Evolutionary conservation across 352 stramenopile genomes (phyloP).

Genomic region (Globisporangium echinulatum): DNA sequence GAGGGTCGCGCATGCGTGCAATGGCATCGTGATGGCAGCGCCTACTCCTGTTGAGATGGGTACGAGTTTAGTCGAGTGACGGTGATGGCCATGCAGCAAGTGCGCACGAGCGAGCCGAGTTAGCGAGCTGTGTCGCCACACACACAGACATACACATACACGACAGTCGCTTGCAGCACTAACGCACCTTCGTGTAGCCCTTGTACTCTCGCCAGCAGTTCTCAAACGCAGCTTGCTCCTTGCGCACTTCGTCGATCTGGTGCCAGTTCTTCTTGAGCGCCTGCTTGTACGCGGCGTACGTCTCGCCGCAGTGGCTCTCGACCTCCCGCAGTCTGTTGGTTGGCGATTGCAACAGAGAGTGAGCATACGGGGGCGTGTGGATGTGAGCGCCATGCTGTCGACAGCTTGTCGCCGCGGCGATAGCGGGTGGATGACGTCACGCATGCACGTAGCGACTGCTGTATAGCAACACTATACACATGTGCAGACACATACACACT

Average conservation of each 20-base stretch:
- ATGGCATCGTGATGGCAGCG: too few species aligned
- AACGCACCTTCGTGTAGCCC: constrained; percentile 25
- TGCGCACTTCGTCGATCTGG: constrained; percentile 77
- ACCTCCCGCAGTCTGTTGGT: constrained; percentile 57
- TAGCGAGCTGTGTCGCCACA: too few species aligned
- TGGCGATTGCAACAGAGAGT: neutral
- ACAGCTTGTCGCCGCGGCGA: too few species aligned
- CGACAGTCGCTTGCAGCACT: too few species aligned
- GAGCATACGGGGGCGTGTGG: too few species aligned
- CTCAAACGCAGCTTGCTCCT: constrained; percentile 82
- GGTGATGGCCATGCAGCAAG: too few species aligned
- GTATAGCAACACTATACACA: neutral
- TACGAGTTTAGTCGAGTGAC: too few species aligned
- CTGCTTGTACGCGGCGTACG: constrained; percentile 84
- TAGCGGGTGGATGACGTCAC: too few species aligned
- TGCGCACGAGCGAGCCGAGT: too few species aligned
- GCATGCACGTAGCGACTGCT: neutral
- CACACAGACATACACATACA: too few species aligned
- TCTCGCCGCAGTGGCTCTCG: constrained; percentile 80
- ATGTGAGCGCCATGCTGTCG: neutral
- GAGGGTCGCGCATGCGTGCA: too few species aligned
- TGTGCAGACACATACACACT: neutral
- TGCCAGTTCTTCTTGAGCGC: constrained; percentile 88
- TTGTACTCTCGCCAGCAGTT: constrained; percentile 83
- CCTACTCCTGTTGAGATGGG: too few species aligned